phyloP scores from a whole-genome alignment of 176 grass and related monocot species.

The Musa acuminata region DNA sequence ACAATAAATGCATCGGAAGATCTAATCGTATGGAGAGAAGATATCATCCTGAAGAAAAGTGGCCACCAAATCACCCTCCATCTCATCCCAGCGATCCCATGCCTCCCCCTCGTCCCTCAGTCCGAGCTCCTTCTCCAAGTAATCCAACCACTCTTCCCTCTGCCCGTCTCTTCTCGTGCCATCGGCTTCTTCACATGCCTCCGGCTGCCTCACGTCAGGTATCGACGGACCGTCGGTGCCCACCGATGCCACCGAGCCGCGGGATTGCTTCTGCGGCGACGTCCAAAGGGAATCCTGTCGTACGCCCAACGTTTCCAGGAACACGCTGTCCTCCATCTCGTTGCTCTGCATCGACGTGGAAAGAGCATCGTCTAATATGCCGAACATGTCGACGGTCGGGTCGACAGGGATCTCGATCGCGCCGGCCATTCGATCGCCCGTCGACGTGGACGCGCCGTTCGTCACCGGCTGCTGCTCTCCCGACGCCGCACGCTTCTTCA shows the following conservation, averaged over 20 bases:
- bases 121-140: conserved; percentile 68
- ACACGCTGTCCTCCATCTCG: conserved; percentile 43
- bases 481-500: conserved; percentile 57
- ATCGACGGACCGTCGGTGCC: not conserved
- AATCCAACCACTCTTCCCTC: conserved; percentile 44
- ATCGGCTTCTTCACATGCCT: not conserved
- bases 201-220: not conserved
- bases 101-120: conserved; percentile 21
- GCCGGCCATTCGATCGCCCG: not conserved
- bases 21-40: too few species aligned
- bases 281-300: not conserved
- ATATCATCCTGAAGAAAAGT: not conserved
- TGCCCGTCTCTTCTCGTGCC: conserved; percentile 1
- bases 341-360: conserved; percentile 12
- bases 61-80: not conserved
- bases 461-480: conserved; percentile 12
- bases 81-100: not conserved
- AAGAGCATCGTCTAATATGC: conserved; percentile 18
- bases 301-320: not conserved
- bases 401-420: not conserved
- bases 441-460: not conserved
- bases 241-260: not conserved
- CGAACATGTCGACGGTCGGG: conserved; percentile 2
- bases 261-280: conserved; percentile 13
- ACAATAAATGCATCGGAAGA: too few species aligned